phyloP scores from a whole-genome alignment of 768 basidiomycete species.

The Paxillus involutus region DNA sequence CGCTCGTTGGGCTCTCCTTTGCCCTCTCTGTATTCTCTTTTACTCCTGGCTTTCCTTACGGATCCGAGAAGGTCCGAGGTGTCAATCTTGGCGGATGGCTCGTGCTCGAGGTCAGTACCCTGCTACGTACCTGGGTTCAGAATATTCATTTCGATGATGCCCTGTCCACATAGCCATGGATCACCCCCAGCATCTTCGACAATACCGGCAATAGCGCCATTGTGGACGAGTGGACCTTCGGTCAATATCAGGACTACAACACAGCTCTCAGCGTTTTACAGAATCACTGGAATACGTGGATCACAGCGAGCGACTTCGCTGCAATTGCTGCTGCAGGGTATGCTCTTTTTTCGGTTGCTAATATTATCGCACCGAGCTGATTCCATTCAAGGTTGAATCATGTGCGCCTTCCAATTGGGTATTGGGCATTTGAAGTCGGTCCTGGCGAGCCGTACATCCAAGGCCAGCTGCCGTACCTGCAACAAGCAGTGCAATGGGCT shows the following conservation, averaged over 20 bases:
- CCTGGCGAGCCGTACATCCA: constrained; percentile 77
- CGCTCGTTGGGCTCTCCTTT: constrained; percentile 31
- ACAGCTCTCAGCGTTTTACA: constrained; percentile 53
- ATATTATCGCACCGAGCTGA: constrained; percentile 2
- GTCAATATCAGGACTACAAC: constrained; percentile 52
- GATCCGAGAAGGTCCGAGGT: constrained; percentile 71
- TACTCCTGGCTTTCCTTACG: constrained; percentile 68
- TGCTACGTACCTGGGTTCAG: not conserved
- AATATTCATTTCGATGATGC: constrained; percentile 32
- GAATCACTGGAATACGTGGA: constrained; percentile 81
- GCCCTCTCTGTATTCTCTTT: constrained; percentile 31
- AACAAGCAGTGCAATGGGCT: constrained; percentile 72
- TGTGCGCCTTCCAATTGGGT: constrained; percentile 83
- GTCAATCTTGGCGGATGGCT: constrained; percentile 80
- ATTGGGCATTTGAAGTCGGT: constrained; percentile 85
- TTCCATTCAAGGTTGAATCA: constrained; percentile 64
- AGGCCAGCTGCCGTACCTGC: constrained; percentile 72
- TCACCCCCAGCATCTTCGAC: constrained; percentile 73
- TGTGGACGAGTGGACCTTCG: constrained; percentile 80
- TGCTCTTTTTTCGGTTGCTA: constrained; percentile 3
- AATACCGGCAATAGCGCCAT: constrained; percentile 51
- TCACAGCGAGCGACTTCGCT: constrained; percentile 78
- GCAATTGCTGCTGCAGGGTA: constrained; percentile 77
- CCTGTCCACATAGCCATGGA: constrained; percentile 64
- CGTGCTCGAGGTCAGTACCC: constrained; percentile 44